Evolutionary conservation across 495 filamentous ascomycete species (phyloP), one percentile per base, ranked within the genome.

Genomic region (Aspergillus indologenus): DNA sequence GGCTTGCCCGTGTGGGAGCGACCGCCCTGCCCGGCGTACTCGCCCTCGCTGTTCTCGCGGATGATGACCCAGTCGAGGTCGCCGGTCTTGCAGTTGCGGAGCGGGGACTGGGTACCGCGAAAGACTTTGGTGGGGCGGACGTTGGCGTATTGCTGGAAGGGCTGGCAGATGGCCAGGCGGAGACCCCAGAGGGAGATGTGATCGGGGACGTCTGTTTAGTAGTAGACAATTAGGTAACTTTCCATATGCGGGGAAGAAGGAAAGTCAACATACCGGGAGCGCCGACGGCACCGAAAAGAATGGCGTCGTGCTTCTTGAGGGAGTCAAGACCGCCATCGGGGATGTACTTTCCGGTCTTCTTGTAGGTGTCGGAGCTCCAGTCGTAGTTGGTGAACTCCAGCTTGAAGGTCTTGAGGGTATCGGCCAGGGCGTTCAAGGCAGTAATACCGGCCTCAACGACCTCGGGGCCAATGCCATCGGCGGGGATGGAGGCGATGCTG

Each of bases 1-100:
- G 79, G 71, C 56, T 75, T 70, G 44, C 75, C 77, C 19, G 65
- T 54, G 67, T 83, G 81, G 6, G 79, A 79, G 23, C 75, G 74
- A 0, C 82, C 82, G 26, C 82, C 82, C 53, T 84, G 82, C 0
- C 81, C 82, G 17, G 81, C 78, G 53, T 83, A 83, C 64, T 83
- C 81, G 44, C 81, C 82, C 60, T 85, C 81, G 43, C 73, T 80
- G 65, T 85, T 85, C 68, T 85, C 82, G 22, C 82, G 80, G 12
- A 85, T 65, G 43, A 85, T 82, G 4, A 83, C 75, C 82, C 80
- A 83, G 69, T 84, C 80, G 0, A 84, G 70, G 45, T 77, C 67
- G 0, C 71, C 71, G 5, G 63, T 53, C 31, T 61, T 59, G 61
- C 78, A 79, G 50, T 78, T 73, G 34, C 71, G 67, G 42, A 84